Conservation (phyloP, 1,139 yeast species). For the Candida albicans region DNA sequence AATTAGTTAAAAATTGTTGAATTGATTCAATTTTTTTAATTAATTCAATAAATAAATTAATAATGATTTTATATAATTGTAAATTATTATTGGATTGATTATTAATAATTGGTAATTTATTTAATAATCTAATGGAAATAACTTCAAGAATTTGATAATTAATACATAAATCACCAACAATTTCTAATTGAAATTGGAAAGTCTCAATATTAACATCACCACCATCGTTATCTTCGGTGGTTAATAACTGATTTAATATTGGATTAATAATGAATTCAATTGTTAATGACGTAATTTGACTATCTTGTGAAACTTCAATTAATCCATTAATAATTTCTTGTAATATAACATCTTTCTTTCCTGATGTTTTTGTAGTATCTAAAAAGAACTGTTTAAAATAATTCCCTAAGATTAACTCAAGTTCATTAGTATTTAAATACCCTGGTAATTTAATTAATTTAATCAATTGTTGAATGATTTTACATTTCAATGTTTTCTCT, state of each 20-base stretch:
- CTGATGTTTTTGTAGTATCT: conserved; percentile 24
- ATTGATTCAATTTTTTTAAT: conserved; percentile 23
- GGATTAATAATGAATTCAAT: conserved; percentile 51
- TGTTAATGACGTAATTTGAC: conserved; percentile 12
- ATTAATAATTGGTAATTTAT: conserved; percentile 30
- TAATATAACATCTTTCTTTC: conserved; percentile 28
- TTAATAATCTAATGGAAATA: conserved; percentile 49
- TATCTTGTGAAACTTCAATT: conserved; percentile 39
- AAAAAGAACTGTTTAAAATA: conserved; percentile 61
- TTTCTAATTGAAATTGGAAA: conserved; percentile 36
- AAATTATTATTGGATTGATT: conserved; percentile 16
- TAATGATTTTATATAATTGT: conserved; percentile 18
- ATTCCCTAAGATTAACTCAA: conserved; percentile 56
- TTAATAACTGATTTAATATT: conserved; percentile 59
- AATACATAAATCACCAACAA: conserved; percentile 46
- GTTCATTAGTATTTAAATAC: conserved; percentile 54
- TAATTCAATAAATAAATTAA: conserved; percentile 25
- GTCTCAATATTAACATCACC: conserved; percentile 32
- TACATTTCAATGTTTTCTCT: conserved; percentile 67
- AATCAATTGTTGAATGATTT: conserved; percentile 61
- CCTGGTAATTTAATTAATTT: conserved; percentile 48
- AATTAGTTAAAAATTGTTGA: conserved; percentile 38
- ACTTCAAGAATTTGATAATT: conserved; percentile 51
- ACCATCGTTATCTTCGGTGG: too few species aligned
- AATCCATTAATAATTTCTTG: conserved; percentile 50